A percentile compares a stretch with the other conserved stretches of the same genome.
Evolutionary conservation across 371 early-diverging fungal genomes (phyloP).

Genomic region (Circinella umbellata): DNA sequence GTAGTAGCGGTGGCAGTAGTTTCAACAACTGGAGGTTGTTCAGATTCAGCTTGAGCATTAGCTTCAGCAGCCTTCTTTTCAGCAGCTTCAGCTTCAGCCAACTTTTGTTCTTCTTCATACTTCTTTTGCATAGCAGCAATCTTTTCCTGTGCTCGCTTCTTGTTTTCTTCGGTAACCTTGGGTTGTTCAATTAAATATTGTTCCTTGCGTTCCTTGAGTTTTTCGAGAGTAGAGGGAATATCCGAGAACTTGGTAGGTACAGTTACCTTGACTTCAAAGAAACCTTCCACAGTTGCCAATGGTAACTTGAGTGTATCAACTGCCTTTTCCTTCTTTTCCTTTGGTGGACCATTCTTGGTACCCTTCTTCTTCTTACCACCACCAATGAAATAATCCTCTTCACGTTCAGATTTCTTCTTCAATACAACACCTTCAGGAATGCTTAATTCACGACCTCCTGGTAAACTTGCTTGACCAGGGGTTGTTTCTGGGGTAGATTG

Average conservation of each 20-base stretch:
- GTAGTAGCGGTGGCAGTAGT: neutral
- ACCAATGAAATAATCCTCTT: constrained; percentile 75
- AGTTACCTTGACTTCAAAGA: constrained; percentile 80
- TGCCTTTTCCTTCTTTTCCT: constrained; percentile 77
- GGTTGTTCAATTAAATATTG: constrained; percentile 80
- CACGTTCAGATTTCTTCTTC: constrained; percentile 65
- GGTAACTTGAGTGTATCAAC: constrained; percentile 77
- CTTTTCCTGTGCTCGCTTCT: constrained; percentile 86
- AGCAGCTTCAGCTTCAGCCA: constrained; percentile 6
- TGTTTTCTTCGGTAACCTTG: constrained; percentile 82
- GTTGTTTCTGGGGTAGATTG: constrained; percentile 25
- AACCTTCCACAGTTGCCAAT: constrained; percentile 80
- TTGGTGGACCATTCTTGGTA: constrained; percentile 40
- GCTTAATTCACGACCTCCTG: constrained; percentile 13
- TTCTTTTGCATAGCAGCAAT: constrained; percentile 20
- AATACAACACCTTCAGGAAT: constrained; percentile 65
- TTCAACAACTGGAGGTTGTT: neutral
- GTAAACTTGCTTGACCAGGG: neutral
- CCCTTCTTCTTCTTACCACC: constrained; percentile 57
- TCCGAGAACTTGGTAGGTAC: constrained; percentile 79
- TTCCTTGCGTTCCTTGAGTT: constrained; percentile 73
- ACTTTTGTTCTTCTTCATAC: neutral
- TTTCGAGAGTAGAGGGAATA: constrained; percentile 71
- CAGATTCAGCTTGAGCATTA: neutral
- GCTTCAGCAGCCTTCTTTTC: constrained; percentile 7